Base-by-base conservation (phyloP, 2,329 filamentous ascomycete genomes). In the Albifimbria verrucaria region DNA sequence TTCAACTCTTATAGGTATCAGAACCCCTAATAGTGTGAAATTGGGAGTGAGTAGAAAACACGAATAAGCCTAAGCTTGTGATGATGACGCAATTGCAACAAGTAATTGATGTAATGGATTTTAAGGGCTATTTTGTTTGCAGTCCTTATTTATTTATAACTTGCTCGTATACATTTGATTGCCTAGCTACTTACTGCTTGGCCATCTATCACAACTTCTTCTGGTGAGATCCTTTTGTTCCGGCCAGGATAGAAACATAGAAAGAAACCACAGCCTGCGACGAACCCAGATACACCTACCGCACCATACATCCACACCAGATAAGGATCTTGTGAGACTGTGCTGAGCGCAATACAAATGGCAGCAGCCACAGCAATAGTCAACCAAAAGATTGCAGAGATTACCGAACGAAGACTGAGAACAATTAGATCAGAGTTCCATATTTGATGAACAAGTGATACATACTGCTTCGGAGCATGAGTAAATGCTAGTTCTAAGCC, bases 281-380 rank as follows among this genome's bases (percentile, higher is more conserved):
- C 26, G 15, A 54, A 56, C 15, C 54, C 54, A 1, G 54, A 56
- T 17, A 56, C 22, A 15, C 54, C 54, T 9, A 56, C 51, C 1
- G 54, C 54, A 10, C 51, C 54, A 21, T 56, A 56, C 54, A 56
- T 56, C 54, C 54, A 56, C 9, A 56, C 54, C 17, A 56, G 36
- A 39, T 56, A 56, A 7, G 54, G 54, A 45, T 56, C 54, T 32
- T 56, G 54, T 1, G 54, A 56, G 12, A 56, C 54, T 3, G 51
- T 44, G 4, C 54, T 49, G 1, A 56, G 51, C 7, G 54, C 54
- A 22, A 56, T 56, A 28, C 54, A 56, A 41, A 56, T 54, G 18
- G 54, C 54, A 17, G 54, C 54, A 24, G 54, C 54, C 10, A 56
- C 45, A 11, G 51, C 54, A 52, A 56, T 56, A 17, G 54, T 56